Base-by-base conservation (phyloP, 345 rosid genomes). In the Bruguiera gymnorhiza region DNA sequence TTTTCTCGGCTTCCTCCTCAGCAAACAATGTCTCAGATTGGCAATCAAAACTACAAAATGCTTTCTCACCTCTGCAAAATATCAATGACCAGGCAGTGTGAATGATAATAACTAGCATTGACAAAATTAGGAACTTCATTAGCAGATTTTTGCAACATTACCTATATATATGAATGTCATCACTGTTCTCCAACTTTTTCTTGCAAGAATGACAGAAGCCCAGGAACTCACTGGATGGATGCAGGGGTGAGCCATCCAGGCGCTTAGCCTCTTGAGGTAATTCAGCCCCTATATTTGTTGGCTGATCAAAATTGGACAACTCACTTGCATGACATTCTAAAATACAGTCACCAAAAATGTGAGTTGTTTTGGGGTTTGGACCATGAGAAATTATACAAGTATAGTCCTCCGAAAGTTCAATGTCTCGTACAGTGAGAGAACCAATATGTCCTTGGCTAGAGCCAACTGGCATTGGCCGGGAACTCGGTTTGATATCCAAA, bases 341-440 rank as follows among this genome's bases (percentile, higher is more conserved):
- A 69, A 88, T 70, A 76, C 81, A 78, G 68, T 86, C 87, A 34
- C 88, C 83, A 63, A 83, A 88, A 37, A 86, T 86, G 64, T 78
- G 87, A 78, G 81, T 88, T 70, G 84, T 85, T 74, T 76, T 88
- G 0, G 87, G 86, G 77, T 84, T 84, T 52, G 89, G 89, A 15
- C 92, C 92, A 52, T 88, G 84, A 63, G 88, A 86, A 72, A 75
- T 88, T 66, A 87, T 84, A 72, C 92, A 87, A 0, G 92, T 87
- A 67, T 87, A 87, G 36, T 87, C 92, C 89, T 87, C 92, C 27
- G 92, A 87, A 46, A 76, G 86, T 43, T 82, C 89, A 75, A 88
- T 80, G 60, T 86, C 88, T 60, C 60, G 75, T 16, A 75, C 80
- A 27, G 89, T 73, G 77, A 87, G 84, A 52, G 89, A 75, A 23